These are phyloP conservation scores for Rhynchospora tenuis DNA, from an alignment of 176 grass and related monocot species.

Conservation along the genomic window DNA sequence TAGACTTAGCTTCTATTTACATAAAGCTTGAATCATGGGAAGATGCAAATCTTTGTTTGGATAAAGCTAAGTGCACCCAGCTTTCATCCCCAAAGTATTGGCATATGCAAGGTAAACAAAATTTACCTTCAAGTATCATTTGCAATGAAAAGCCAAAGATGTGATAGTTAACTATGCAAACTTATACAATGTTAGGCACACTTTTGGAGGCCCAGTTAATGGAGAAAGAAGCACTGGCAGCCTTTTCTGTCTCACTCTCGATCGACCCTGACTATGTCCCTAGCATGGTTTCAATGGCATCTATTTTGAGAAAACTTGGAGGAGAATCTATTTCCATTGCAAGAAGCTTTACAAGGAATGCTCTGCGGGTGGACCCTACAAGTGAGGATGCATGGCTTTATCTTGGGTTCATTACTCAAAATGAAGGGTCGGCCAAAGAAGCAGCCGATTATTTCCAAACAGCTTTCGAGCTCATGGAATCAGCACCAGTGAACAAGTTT, in stretches of 20 bases:
- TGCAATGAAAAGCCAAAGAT: neutral
- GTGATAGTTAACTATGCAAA: neutral
- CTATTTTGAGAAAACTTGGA: conserved; percentile 56
- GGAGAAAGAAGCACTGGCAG: conserved; percentile 63
- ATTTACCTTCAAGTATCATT: neutral
- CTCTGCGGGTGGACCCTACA: conserved; percentile 61
- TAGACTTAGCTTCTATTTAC: conserved; percentile 86
- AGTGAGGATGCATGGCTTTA: conserved; percentile 72
- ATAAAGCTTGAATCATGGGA: conserved; percentile 66
- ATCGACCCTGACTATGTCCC: conserved; percentile 79
- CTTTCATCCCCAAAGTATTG: conserved; percentile 64
- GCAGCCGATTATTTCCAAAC: conserved; percentile 86
- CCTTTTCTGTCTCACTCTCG: conserved; percentile 64
- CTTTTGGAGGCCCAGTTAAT: conserved; percentile 67
- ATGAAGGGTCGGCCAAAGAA: conserved; percentile 53
- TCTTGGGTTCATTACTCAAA: conserved; percentile 63
- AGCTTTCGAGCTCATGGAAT: conserved; percentile 74
- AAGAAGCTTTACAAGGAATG: conserved; percentile 66
- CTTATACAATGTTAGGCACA: conserved; percentile 41
- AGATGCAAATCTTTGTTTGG: conserved; percentile 70
- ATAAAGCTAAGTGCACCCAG: conserved; percentile 54
- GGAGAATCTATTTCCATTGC: conserved; percentile 46
- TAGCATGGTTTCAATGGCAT: conserved; percentile 75
- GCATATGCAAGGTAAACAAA: conserved; percentile 68
- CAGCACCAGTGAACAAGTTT: conserved; percentile 61